Evolutionary conservation across 1,284 basidiomycete species (phyloP).

Genomic region (Boletus sp.): DNA sequence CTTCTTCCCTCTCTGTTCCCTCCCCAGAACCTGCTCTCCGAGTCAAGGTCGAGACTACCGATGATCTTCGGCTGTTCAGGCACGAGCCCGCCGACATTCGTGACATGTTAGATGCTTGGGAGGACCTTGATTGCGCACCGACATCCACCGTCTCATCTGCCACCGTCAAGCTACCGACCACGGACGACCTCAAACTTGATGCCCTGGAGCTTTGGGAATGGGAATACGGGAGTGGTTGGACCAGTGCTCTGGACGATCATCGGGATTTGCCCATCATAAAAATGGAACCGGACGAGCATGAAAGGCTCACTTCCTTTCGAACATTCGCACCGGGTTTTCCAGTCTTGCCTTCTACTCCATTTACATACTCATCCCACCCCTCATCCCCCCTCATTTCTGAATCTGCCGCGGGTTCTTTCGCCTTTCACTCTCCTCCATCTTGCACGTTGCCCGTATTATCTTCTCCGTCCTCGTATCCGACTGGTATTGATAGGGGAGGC

Average conservation of each 20-base stretch:
- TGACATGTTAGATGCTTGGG: conserved; percentile 63
- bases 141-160: conserved; percentile 29
- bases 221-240: conserved; percentile 36
- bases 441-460: conserved; percentile 7
- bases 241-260: conserved; percentile 14
- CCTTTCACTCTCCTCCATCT: conserved; percentile 18
- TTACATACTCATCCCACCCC: conserved; percentile 17
- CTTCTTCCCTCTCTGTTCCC: conserved; percentile 25
- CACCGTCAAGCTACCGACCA: conserved; percentile 30
- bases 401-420: conserved; percentile 12
- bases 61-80: conserved; percentile 40
- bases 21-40: conserved; percentile 22
- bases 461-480: conserved; percentile 10
- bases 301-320: conserved; percentile 7
- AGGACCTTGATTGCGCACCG: conserved; percentile 45
- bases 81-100: conserved; percentile 57
- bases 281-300: conserved; percentile 24
- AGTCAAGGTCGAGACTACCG: conserved; percentile 27
- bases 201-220: conserved; percentile 48
- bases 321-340: conserved; percentile 11
- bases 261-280: conserved; percentile 27
- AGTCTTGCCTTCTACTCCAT: conserved; percentile 21
- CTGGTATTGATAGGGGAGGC: conserved; percentile 9
- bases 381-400: conserved; percentile 25
- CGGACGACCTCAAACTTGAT: conserved; percentile 42